Evolutionary conservation across 208 protist genomes (phyloP).

Genomic region (Acanthamoeba castellanii): DNA sequence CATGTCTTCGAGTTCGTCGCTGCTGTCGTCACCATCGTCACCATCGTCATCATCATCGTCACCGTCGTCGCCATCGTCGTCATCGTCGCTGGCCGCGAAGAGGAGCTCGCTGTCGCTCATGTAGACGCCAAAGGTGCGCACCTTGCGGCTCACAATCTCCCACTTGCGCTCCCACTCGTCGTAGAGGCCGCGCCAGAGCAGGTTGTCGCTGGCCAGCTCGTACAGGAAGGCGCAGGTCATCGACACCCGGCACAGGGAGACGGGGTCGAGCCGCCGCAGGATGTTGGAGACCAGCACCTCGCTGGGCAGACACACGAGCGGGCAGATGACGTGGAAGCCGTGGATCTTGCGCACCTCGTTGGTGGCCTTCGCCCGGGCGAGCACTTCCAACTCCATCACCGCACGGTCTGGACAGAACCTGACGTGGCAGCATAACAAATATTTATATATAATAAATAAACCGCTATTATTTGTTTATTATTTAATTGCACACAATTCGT

Average conservation of each 20-base stretch:
- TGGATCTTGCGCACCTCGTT: constrained; percentile 18
- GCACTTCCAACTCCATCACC: neutral
- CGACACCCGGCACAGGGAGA: constrained; percentile 19
- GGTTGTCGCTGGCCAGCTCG: constrained; percentile 21
- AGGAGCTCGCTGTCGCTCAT: neutral
- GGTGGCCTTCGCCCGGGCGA: neutral
- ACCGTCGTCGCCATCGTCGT: neutral
- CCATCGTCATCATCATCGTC: neutral
- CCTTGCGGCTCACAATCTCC: constrained; percentile 20
- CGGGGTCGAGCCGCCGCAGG: neutral
- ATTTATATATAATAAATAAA: neutral
- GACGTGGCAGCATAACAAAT: neutral
- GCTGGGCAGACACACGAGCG: constrained; percentile 7
- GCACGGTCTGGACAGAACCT: neutral
- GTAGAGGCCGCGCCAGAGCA: constrained; percentile 18
- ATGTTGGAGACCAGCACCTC: constrained; percentile 33
- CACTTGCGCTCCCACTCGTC: constrained; percentile 45
- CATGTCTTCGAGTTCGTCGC: neutral
- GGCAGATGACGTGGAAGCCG: constrained; percentile 5
- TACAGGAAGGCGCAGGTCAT: constrained; percentile 28
- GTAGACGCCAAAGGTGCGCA: neutral
- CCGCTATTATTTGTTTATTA: neutral
- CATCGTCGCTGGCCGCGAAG: neutral
- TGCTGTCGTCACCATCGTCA: neutral
- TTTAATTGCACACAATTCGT: no score